These are phyloP conservation scores for Chalciporus pseudorubinellus DNA, from an alignment of 768 basidiomycete species.

Conservation along the genomic window DNA sequence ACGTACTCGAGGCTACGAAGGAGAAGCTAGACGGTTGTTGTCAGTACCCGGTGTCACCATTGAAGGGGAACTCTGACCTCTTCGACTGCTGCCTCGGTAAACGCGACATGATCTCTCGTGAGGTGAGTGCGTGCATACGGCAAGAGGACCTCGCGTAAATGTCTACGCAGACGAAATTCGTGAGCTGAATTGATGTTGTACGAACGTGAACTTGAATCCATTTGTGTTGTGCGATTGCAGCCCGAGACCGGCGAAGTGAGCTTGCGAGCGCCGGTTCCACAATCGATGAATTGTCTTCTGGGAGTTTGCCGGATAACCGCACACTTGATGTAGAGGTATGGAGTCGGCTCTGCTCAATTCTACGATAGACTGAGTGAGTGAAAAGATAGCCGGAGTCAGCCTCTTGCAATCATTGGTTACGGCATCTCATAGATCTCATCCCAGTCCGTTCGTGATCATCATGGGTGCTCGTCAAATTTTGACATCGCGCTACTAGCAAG, in stretches of 20 bases:
- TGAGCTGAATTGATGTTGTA: conserved; percentile 18
- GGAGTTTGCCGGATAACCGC: not conserved
- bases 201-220: conserved; percentile 13
- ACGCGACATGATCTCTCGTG: conserved; percentile 52
- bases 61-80: conserved; percentile 35
- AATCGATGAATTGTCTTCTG: not conserved
- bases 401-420: no score
- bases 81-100: conserved; percentile 48
- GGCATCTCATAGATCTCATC: no score
- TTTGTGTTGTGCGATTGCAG: not conserved
- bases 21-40: conserved; percentile 37
- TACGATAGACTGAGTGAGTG: no score
- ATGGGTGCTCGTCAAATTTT: no score
- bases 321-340: not conserved
- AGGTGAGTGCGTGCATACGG: conserved; percentile 54
- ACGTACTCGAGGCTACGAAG: conserved; percentile 40
- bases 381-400: no score
- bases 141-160: conserved; percentile 54
- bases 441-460: no score
- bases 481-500: no score
- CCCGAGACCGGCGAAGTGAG: not conserved
- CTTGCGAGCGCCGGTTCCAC: not conserved
- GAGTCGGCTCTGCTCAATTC: not conserved
- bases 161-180: conserved; percentile 32
- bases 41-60: not conserved